Evolutionary conservation across 2,329 filamentous ascomycete genomes (phyloP), one percentile per base, ranked within the genome.

Genomic region (Periconia sp.): DNA sequence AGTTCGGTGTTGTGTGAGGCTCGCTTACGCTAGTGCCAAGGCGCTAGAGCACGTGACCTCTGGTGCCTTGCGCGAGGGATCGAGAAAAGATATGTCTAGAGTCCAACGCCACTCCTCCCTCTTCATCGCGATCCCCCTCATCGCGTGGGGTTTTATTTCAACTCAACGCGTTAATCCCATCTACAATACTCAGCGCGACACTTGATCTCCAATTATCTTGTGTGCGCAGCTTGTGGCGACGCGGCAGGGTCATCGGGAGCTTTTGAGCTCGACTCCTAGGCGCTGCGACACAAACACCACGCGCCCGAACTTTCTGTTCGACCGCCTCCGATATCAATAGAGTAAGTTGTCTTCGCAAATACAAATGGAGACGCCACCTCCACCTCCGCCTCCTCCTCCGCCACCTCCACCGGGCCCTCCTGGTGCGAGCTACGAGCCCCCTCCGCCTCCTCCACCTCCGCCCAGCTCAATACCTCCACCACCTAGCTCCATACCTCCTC

Each of bases 381-480:
- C 44, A 3, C 33, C 60, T 52, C 65, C 64, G 19, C 66, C 65
- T 0, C 64, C 64, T 10, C 66, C 66, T 15, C 85, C 79, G 81
- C 66, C 84, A 78, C 64, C 63, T 13, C 60, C 47, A 6, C 40
- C 47, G 15, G 47, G 47, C 2, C 47, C 47, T 42, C 47, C 47
- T 17, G 47, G 47, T 20, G 19, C 47, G 42, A 37, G 37, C 9
- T 33, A 17, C 40, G 47, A 60, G 13, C 68, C 63, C 53, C 49
- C 45, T 20, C 55, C 59, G 6, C 59, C 61, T 41, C 58, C 53
- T 41, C 67, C 66, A 9, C 63, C 67, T 48, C 69, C 85, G 62
- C 87, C 87, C 31, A 8, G 8, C 3, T 27, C 23, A 8, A 27
- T 27, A n/a, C 86, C 87, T n/a, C 87, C 87, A 56, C 77, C 77